phyloP scores from a whole-genome alignment of 768 basidiomycete species.

The Agrocybe praecox region DNA sequence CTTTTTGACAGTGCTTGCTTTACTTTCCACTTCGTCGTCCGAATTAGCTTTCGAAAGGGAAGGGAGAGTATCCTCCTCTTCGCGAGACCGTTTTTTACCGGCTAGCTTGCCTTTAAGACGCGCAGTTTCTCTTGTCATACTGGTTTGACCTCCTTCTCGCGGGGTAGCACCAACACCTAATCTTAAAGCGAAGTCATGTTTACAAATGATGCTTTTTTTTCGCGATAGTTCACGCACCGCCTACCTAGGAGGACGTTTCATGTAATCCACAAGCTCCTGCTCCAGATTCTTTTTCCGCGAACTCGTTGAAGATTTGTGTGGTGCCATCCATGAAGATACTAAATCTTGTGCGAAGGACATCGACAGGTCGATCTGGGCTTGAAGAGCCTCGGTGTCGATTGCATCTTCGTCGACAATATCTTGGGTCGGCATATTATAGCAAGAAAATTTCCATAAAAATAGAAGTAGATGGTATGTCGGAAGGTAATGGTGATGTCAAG shows the following conservation, averaged over 20 bases:
- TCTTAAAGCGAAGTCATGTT: slow-evolving; percentile 35
- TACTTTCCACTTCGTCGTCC: slow-evolving; percentile 59
- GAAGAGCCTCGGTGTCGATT: slow-evolving; percentile 67
- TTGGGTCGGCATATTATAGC: slow-evolving; percentile 20
- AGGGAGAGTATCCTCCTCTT: slow-evolving; percentile 36
- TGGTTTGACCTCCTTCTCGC: slow-evolving; percentile 42
- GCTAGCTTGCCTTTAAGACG: slow-evolving; percentile 63
- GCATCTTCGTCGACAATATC: slow-evolving; percentile 48
- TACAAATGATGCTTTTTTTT: slow-evolving; percentile 7
- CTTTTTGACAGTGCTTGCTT: slow-evolving; percentile 59
- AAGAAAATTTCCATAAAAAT: not conserved
- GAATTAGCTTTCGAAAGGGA: slow-evolving; percentile 17
- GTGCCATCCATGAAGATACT: slow-evolving; percentile 77
- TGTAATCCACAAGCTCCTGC: slow-evolving; percentile 64
- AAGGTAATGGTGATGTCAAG: not conserved
- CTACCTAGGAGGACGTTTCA: slow-evolving; percentile 74
- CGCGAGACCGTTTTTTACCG: slow-evolving; percentile 50
- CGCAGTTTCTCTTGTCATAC: slow-evolving; percentile 53
- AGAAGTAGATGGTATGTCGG: not conserved
- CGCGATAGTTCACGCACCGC: slow-evolving; percentile 17
- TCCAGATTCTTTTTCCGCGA: slow-evolving; percentile 39
- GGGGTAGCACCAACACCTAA: slow-evolving; percentile 75
- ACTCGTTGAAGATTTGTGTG: slow-evolving; percentile 41
- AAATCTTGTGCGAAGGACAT: slow-evolving; percentile 77
- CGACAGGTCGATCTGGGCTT: slow-evolving; percentile 82